A percentile compares a stretch with the other conserved stretches of the same genome.
phyloP scores from a whole-genome alignment of 202 grass and related monocot genomes.

The Hordeum pubiflorum region DNA sequence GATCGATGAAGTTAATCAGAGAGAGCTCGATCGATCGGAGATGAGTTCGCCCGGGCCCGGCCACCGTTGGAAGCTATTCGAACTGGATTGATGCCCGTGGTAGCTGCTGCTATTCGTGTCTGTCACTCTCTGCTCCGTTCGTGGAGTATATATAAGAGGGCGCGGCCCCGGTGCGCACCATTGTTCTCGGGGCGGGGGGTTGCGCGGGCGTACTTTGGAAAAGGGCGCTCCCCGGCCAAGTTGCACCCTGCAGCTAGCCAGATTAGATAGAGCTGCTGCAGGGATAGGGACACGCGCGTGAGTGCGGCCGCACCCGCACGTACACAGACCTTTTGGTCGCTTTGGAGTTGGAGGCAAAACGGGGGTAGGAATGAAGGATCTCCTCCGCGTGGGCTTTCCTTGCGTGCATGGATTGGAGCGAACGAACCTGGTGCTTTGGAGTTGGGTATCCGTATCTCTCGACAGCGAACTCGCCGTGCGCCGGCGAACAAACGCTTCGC shows the following conservation, averaged over 20 bases:
- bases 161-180: neutral
- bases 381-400: neutral
- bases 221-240: neutral
- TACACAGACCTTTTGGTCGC: neutral
- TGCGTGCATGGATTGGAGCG: neutral
- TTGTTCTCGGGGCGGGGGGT: no score
- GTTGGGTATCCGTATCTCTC: neutral
- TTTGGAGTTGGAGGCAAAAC: neutral
- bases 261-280: constrained; percentile 13
- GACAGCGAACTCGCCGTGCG: neutral
- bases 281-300: constrained; percentile 9
- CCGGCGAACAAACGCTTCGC: neutral
- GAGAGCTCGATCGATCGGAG: neutral
- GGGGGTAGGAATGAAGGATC: neutral
- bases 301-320: neutral
- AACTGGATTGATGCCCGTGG: neutral
- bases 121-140: neutral
- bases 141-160: neutral
- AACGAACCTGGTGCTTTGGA: no score
- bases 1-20: neutral
- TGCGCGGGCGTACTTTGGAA: neutral
- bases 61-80: neutral
- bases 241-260: neutral
- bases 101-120: neutral
- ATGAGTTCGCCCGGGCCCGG: neutral